phyloP scores from a whole-genome alignment of 1,139 yeast species.

The Hansenula sp. region DNA sequence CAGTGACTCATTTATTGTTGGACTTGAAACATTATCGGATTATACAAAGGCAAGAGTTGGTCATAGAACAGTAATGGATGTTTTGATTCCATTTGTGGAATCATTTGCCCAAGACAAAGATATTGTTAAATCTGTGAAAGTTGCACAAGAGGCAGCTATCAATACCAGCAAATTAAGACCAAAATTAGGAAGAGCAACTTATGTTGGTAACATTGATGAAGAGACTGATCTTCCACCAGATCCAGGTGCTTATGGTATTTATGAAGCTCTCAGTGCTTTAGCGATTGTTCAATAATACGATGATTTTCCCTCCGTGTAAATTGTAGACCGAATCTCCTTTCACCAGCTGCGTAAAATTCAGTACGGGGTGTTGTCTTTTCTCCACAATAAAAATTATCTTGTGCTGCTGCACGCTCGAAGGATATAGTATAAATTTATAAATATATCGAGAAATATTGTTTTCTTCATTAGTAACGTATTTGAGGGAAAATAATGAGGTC shows the following conservation, averaged over 20 bases:
- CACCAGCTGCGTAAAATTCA: too few relatives aligned
- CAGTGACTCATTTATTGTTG: conserved; percentile 20
- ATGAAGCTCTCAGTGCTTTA: conserved; percentile 1
- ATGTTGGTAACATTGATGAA: conserved; percentile 35
- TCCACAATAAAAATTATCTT: too few relatives aligned
- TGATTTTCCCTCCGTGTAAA: too few relatives aligned
- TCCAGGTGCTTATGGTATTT: conserved; percentile 48
- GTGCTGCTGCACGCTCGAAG: too few relatives aligned
- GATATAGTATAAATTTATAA: too few relatives aligned
- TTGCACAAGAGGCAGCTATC: conserved; percentile 38
- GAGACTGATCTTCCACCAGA: conserved; percentile 29
- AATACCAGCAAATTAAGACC: conserved; percentile 37
- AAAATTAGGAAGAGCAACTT: conserved; percentile 44
- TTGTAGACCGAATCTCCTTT: too few relatives aligned
- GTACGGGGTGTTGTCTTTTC: too few relatives aligned
- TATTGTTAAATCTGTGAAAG: conserved; percentile 28
- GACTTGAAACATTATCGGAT: conserved; percentile 32
- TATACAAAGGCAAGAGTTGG: conserved; percentile 48
- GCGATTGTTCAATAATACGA: neutral
- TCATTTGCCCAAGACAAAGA: conserved; percentile 26
- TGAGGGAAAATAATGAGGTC: too few relatives aligned
- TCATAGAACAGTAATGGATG: conserved; percentile 51
- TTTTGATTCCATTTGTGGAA: conserved; percentile 42
- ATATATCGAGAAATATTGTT: too few relatives aligned
- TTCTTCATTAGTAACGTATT: too few relatives aligned